Conservation (phyloP, 2,329 filamentous ascomycete genomes). For the Paecilomyces formosus region DNA sequence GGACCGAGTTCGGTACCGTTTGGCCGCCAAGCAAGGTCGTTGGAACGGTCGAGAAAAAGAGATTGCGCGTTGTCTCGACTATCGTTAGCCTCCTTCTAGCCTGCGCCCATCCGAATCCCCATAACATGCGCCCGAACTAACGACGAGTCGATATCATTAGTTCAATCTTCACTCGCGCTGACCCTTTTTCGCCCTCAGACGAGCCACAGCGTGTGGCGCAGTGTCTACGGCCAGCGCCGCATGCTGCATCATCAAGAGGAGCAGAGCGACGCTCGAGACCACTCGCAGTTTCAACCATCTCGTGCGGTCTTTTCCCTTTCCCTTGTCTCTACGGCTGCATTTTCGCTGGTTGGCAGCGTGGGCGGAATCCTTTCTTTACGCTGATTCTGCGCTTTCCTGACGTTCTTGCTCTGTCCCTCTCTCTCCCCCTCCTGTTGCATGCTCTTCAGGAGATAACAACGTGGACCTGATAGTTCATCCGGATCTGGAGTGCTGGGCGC, state of each 20-base stretch:
- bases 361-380: not conserved
- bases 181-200: not conserved
- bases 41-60: not conserved
- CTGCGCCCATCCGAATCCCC: not conserved
- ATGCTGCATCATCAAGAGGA: not conserved
- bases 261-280: not conserved
- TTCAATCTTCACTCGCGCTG: not conserved
- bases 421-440: not conserved
- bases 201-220: conserved; percentile 20
- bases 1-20: not conserved
- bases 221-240: conserved; percentile 9
- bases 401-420: not conserved
- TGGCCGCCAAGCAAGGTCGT: not conserved
- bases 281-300: not conserved
- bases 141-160: no score
- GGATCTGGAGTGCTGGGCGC: conserved; percentile 15
- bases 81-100: not conserved
- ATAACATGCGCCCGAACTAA: not conserved
- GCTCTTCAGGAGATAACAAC: conserved; percentile 1
- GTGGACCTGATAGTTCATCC: conserved; percentile 17
- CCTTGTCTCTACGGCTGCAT: not conserved
- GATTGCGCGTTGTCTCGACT: not conserved
- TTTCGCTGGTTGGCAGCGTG: not conserved
- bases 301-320: not conserved
- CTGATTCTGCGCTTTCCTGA: not conserved